Percentiles rank a stretch among this genome's conserved stretches.
These are phyloP conservation scores for Herpetomonas tarakana DNA, from an alignment of 208 protist species.

Conservation along the genomic window DNA sequence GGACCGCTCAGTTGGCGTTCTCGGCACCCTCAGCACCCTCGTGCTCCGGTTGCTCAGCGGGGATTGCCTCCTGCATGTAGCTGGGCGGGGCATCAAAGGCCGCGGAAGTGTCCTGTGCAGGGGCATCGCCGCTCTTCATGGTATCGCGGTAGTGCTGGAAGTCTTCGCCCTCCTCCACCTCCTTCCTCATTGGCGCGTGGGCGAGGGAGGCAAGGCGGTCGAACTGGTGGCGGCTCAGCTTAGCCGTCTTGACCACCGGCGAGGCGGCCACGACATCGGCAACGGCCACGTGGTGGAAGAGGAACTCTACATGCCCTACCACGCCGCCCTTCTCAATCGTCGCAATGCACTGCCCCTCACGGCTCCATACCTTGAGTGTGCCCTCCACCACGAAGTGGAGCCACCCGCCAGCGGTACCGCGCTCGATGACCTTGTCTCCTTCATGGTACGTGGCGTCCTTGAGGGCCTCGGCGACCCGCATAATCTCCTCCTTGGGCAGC, in stretches of 20 bases:
- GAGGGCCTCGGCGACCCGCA: slow-evolving; percentile 45
- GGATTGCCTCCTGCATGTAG: slow-evolving; percentile 22
- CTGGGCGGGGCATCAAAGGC: slow-evolving; percentile 37
- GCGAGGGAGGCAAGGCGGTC: slow-evolving; percentile 41
- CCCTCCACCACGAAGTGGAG: slow-evolving; percentile 74
- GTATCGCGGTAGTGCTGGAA: slow-evolving; percentile 45
- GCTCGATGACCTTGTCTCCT: slow-evolving; percentile 53
- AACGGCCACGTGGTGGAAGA: slow-evolving; percentile 63
- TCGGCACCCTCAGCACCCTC: no score
- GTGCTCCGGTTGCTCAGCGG: no score
- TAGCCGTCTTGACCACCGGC: slow-evolving; percentile 50
- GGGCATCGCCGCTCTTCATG: slow-evolving; percentile 30
- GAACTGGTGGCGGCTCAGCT: slow-evolving; percentile 66
- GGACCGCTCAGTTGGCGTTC: no score
- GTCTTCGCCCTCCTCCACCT: slow-evolving; percentile 34
- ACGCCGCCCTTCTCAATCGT: slow-evolving; percentile 39
- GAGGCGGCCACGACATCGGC: slow-evolving; percentile 49
- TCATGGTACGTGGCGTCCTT: slow-evolving; percentile 44
- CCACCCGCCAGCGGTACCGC: slow-evolving; percentile 55
- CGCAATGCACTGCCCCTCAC: slow-evolving; percentile 29
- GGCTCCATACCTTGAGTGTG: slow-evolving; percentile 36
- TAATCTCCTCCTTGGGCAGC: slow-evolving; percentile 31
- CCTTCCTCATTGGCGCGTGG: slow-evolving; percentile 25
- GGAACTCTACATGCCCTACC: slow-evolving; percentile 69
- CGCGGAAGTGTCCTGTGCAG: slow-evolving; percentile 29